phyloP scores from a whole-genome alignment of 2,329 filamentous ascomycete genomes.

The Diaporthe citrichinensis region DNA sequence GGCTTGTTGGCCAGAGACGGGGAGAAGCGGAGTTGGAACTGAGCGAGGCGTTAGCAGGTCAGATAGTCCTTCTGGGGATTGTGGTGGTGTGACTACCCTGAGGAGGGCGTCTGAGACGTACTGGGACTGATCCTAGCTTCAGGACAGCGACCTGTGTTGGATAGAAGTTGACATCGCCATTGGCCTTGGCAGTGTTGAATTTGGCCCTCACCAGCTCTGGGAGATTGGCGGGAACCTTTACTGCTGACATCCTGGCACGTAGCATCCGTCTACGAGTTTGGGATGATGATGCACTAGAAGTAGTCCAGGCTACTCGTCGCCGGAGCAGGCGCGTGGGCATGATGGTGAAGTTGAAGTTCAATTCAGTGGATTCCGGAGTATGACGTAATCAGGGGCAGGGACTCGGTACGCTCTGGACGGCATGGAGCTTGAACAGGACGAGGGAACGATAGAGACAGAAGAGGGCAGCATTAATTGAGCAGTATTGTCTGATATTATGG shows the following conservation, averaged over 20 bases:
- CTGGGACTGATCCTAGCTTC: slow-evolving; percentile 58
- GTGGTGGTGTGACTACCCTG: neutral
- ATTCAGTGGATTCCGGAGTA: neutral
- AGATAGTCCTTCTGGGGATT: neutral
- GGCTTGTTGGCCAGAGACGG: slow-evolving; percentile 79
- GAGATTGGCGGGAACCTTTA: slow-evolving; percentile 61
- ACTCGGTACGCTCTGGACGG: neutral
- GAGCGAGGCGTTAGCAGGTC: neutral
- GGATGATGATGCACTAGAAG: neutral
- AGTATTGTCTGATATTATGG: slow-evolving; percentile 5
- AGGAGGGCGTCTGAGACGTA: slow-evolving; percentile 48
- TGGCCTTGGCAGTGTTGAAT: slow-evolving; percentile 62
- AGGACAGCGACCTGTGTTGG: slow-evolving; percentile 67
- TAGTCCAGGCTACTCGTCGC: slow-evolving; percentile 29
- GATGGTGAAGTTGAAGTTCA: slow-evolving; percentile 8
- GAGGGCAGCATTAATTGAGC: neutral
- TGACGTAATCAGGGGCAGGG: slow-evolving; percentile 33
- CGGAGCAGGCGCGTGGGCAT: neutral
- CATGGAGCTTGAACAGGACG: neutral
- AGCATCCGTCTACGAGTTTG: neutral
- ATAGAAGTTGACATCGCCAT: slow-evolving; percentile 67
- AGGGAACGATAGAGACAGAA: neutral
- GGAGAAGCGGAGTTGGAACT: slow-evolving; percentile 83
- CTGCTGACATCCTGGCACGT: slow-evolving; percentile 52
- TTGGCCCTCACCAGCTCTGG: slow-evolving; percentile 65